Conservation (phyloP, 2,329 filamentous ascomycete genomes). For the Phaeosphaeria sp. region DNA sequence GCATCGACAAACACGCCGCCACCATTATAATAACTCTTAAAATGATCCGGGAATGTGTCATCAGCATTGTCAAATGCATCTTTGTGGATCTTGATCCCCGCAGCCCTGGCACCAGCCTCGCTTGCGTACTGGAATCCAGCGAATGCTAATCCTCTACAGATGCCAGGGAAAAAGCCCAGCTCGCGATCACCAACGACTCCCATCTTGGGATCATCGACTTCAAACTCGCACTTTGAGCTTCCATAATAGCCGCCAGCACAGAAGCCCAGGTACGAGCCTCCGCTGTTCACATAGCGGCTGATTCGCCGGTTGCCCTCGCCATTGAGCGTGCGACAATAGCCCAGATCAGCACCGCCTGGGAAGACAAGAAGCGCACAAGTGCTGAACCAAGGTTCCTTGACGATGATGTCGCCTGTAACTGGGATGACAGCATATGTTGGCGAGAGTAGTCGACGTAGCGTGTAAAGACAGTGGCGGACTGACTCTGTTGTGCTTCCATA, state of each 20-base stretch:
- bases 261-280: slow-evolving; percentile 86
- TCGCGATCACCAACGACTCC: slow-evolving; percentile 88
- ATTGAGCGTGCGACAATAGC: slow-evolving; percentile 87
- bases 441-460: slow-evolving; percentile 82
- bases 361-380: slow-evolving; percentile 90
- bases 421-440: slow-evolving; percentile 93
- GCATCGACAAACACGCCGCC: slow-evolving; percentile 92
- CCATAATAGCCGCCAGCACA: slow-evolving; percentile 97
- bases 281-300: slow-evolving; percentile 80
- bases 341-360: slow-evolving; percentile 91
- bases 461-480: slow-evolving; percentile 86
- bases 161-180: slow-evolving; percentile 85
- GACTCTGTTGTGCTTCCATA: slow-evolving; percentile 86
- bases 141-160: slow-evolving; percentile 85
- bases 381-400: slow-evolving; percentile 89
- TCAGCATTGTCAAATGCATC: slow-evolving; percentile 58
- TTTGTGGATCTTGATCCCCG: slow-evolving; percentile 69
- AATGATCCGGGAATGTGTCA: slow-evolving; percentile 64
- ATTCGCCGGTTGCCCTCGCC: slow-evolving; percentile 87
- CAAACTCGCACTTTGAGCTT: slow-evolving; percentile 82
- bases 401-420: slow-evolving; percentile 75
- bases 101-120: slow-evolving; percentile 81
- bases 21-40: slow-evolving; percentile 89
- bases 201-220: slow-evolving; percentile 79
- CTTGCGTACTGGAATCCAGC: slow-evolving; percentile 88